These are phyloP conservation scores for Globisporangium cylindrosporum DNA, from an alignment of 352 stramenopile genomes.

Conservation along the genomic window DNA sequence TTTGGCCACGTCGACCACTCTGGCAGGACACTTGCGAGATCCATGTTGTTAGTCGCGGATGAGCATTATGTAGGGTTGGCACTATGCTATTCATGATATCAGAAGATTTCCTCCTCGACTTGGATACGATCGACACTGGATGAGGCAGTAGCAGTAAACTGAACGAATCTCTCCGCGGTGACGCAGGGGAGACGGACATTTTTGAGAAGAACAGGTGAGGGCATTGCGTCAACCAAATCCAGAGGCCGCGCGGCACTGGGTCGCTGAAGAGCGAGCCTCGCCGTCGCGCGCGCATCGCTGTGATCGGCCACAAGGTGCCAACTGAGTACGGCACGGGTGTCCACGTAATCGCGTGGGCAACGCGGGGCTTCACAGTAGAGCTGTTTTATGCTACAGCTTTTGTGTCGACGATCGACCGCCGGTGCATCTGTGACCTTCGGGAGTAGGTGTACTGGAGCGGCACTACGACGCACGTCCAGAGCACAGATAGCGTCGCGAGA, in stretches of 20 bases:
- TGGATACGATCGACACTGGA: not conserved
- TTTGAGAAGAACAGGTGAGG: not conserved
- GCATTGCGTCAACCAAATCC: not conserved
- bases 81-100: not conserved
- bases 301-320: conserved; percentile 11
- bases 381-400: too few species aligned
- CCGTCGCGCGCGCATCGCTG: conserved; percentile 13
- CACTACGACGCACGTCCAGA: too few species aligned
- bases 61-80: too few species aligned
- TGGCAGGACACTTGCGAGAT: not conserved
- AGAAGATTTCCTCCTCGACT: not conserved
- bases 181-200: not conserved
- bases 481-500: too few species aligned
- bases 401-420: too few species aligned
- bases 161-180: not conserved
- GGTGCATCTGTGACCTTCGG: too few species aligned
- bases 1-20: conserved; percentile 8
- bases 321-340: conserved; percentile 19
- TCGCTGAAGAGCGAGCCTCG: not conserved
- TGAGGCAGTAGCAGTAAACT: not conserved
- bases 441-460: too few species aligned
- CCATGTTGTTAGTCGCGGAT: not conserved
- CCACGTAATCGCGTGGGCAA: not conserved
- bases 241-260: not conserved
- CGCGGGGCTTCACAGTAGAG: too few species aligned